phyloP scores from a whole-genome alignment of 257 asterid genomes.

The Nicotiana paniculata region DNA sequence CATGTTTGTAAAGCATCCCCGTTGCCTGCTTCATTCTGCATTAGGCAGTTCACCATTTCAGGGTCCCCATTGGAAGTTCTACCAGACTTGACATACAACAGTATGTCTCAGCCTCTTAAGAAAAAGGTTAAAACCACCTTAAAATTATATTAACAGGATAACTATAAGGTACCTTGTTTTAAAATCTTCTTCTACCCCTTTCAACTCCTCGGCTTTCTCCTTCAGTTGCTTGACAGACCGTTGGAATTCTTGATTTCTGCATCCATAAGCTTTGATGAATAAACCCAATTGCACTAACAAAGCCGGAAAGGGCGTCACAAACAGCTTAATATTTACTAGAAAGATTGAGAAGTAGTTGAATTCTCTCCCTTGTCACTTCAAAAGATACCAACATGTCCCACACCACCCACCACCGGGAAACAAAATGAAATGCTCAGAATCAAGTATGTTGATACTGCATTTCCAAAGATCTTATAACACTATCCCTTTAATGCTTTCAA shows the following conservation, averaged over 20 bases:
- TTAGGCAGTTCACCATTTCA: conserved; percentile 94
- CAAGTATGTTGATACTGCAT: background rate
- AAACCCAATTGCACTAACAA: background rate
- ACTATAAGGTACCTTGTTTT: conserved; percentile 57
- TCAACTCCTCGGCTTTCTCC: conserved; percentile 66
- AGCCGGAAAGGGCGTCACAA: background rate
- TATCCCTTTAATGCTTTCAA: no score
- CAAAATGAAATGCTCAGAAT: background rate
- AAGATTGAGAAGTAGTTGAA: background rate
- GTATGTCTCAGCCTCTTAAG: conserved; percentile 87
- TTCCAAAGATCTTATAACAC: background rate
- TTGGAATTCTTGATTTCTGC: conserved; percentile 64
- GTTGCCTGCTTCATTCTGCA: conserved; percentile 98
- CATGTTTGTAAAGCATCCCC: conserved; percentile 87
- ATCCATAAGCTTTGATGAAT: conserved; percentile 16
- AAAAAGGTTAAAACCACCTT: conserved; percentile 14
- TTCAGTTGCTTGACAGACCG: conserved; percentile 70
- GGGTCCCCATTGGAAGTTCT: conserved; percentile 71
- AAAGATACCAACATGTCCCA: background rate
- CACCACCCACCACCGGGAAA: background rate
- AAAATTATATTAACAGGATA: conserved; percentile 14
- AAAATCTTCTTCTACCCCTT: conserved; percentile 69
- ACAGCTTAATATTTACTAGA: background rate
- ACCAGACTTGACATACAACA: conserved; percentile 96
- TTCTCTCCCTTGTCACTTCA: background rate